Evolutionary conservation across 148 eudicot genomes (phyloP).

Genomic region (Camellia japonica): DNA sequence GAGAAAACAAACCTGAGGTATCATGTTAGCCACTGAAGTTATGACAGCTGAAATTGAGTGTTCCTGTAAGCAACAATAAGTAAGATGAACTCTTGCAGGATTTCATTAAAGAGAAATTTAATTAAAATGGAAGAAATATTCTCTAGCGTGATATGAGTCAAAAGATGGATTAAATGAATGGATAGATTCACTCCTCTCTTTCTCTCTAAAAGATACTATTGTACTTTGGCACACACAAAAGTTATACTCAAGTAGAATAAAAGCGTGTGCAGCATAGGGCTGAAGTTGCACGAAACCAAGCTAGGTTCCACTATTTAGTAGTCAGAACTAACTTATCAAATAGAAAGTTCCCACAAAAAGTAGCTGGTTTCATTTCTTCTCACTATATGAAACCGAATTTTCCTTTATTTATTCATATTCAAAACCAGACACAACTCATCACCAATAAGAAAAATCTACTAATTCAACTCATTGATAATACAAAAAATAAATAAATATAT

Average conservation of each 20-base stretch:
- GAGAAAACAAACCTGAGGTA: conserved; percentile 71
- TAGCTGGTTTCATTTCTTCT: neutral
- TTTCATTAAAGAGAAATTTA: neutral
- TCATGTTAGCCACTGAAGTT: conserved; percentile 72
- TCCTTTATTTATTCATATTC: neutral
- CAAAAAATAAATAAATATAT: conserved; percentile 6
- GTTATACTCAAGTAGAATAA: neutral
- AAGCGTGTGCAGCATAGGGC: neutral
- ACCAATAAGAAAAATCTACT: neutral
- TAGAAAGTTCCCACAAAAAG: neutral
- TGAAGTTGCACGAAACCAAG: neutral
- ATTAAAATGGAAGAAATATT: neutral
- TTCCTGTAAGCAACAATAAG: conserved; percentile 52
- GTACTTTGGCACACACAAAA: neutral
- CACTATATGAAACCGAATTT: conserved; percentile 2
- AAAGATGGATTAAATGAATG: neutral
- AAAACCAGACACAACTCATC: neutral
- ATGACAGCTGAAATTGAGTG: conserved; percentile 85
- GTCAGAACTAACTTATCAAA: too few species aligned
- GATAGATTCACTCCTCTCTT: neutral
- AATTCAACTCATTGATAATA: neutral
- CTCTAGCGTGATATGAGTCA: neutral
- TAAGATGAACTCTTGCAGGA: neutral
- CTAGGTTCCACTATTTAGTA: neutral
- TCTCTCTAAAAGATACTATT: neutral